Base-by-base conservation (phyloP, 2,329 filamentous ascomycete species). In the Microcyclosporella mali region DNA sequence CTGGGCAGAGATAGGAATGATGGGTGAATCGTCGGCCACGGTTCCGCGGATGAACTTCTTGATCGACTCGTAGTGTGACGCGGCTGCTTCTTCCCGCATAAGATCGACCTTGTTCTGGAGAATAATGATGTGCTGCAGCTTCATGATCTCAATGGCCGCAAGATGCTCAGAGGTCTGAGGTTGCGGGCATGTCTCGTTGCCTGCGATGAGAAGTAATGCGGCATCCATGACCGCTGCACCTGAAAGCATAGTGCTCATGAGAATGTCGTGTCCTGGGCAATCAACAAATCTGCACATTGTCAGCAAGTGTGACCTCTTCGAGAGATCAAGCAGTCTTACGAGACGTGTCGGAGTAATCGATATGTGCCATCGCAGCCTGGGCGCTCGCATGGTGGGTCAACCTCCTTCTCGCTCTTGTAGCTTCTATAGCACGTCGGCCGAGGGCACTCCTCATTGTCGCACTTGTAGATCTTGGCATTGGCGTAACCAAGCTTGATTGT, bases 201-300 rank as follows among this genome's bases (percentile, higher is more conserved):
- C 92, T 50, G 92, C 92, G 65, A 98, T 95, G 41, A 98, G 78
- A 43, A 98, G 81, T 47, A 98, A 79, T 14, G 92, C 92, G 53
- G 92, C 92, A 70, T 98, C 92, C 92, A 98, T 98, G 78, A 98
- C 92, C 53, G 92, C 92, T 59, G 92, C 92, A 63, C 92, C 92
- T 64, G 92, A 98, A 77, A 98, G 83, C 92, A 98, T 98, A 60
- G 92, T 98, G 72, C 90, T 97, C 92, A 98, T 98, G 68, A 98
- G 89, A 88, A 98, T 98, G 73, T 98, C 92, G 86, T 98, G 92
- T 70, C 92, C 92, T 44, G 92, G 92, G 77, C 92, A 97, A 70
- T 97, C 92, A 57, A 97, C 92, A 67, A 97, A 98, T 12, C 87
- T 65, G 46, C 4, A 33, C 31, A 8, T 7, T 29, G 47, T 55